Conservation (phyloP, 331 rosid species). For the Malus hybrid region DNA sequence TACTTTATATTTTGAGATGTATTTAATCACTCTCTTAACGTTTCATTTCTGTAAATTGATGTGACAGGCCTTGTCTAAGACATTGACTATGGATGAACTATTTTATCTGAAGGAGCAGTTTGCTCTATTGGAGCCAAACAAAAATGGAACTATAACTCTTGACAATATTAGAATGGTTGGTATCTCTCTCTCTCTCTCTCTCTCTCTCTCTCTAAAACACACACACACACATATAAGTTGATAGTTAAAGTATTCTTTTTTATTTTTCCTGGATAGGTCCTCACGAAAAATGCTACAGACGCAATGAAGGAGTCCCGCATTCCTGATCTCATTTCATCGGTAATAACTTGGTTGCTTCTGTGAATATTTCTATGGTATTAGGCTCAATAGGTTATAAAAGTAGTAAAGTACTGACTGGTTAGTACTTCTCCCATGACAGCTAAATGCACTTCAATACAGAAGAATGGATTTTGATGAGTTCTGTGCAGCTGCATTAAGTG, state of each 20-base stretch:
- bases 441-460: constrained; percentile 85
- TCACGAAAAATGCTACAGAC: constrained; percentile 70
- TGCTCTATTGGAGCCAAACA: constrained; percentile 71
- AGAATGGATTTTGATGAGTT: constrained; percentile 99
- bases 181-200: constrained; percentile 6
- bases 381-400: constrained; percentile 4
- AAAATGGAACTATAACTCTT: constrained; percentile 69
- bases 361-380: constrained; percentile 10
- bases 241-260: constrained; percentile 8
- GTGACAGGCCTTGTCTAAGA: constrained; percentile 88
- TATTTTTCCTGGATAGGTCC: constrained; percentile 50
- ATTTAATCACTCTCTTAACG: background rate
- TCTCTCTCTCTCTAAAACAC: background rate
- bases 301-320: constrained; percentile 94
- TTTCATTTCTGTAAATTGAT: constrained; percentile 6
- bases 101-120: constrained; percentile 83
- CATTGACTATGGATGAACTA: constrained; percentile 84
- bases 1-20: background rate
- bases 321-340: constrained; percentile 73
- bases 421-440: constrained; percentile 42
- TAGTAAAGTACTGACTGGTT: constrained; percentile 7
- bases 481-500: constrained; percentile 85
- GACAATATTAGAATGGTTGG: constrained; percentile 72
- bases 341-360: constrained; percentile 21
- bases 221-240: background rate